Base-by-base conservation (phyloP, 2,329 filamentous ascomycete species). In the Fusarium circinatum region DNA sequence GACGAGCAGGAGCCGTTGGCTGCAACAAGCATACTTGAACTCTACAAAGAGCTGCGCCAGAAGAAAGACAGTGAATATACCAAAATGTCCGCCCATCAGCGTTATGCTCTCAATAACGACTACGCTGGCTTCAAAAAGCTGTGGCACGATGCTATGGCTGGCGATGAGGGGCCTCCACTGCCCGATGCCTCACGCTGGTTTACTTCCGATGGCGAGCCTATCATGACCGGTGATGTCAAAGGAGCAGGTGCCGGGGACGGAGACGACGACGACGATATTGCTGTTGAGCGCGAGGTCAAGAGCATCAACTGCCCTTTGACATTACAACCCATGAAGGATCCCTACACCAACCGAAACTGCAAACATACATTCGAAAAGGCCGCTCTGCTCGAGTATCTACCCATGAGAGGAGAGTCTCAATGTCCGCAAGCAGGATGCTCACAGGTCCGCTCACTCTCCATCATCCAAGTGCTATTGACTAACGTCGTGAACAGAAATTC, bases 271-370 rank as follows among this genome's bases (percentile, higher is more conserved):
- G 91, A 93, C 26, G 93, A 95, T 47, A 85, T 95, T 30, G 87
- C 91, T 4, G 87, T 95, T 36, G 87, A 89, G 34, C 86, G 89
- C 55, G 90, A 91, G 70, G 88, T 87, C 9, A 86, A 91, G 59
- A 92, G 89, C 79, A 88, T 92, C 38, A 91, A 89, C 75, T 95
- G 93, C 77, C 92, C 92, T 1, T 80, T 95, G 26, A 92, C 92
- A 0, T 84, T 94, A 73, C 84, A 85, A 58, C 84, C 88, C 49
- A 91, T 94, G 84, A 83, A 85, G 47, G 87, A 94, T 59, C 93
- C 93, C 0, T 90, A 89, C 77, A 93, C 89, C 62, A 93, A 89
- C 75, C 83, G 79, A 20, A 88, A 89, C 73, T 95, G 93, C 84
- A 90, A 89, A 62, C 93, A 95, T 80, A 91, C 88, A 0, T 95